Base-by-base conservation (phyloP, 2,329 filamentous ascomycete genomes). In the Paracoccidioides lutzii region DNA sequence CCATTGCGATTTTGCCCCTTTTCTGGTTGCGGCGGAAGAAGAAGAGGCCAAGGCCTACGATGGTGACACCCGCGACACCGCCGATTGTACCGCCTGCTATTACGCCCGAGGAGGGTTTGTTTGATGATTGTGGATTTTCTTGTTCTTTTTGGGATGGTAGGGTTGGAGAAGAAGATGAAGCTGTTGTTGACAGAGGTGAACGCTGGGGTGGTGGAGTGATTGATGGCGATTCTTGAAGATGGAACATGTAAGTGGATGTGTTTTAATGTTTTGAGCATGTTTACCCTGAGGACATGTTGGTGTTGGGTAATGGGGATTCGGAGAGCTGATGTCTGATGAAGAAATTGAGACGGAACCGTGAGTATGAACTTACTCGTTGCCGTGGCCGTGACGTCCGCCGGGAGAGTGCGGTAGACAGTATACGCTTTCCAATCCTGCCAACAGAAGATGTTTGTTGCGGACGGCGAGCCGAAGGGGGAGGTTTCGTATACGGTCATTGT, bases 391-490 rank as follows among this genome's bases (percentile, higher is more conserved):
- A 9, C 30, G 0, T 40, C 30, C 0, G 9, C 2, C 2, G 53
- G 53, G 14, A 54, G 53, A 0, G 10, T 30, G 15, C 53, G 53
- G 53, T 54, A 54, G 15, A 54, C 44, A n/a, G 53, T 54, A 32
- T 32, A 14, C 12, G 53, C 53, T 1, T 14, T 49, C 53, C 53
- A 54, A 33, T 42, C 30, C 7, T 30, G 8, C 44, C 43, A 46
- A 37, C 53, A 54, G 44, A 54, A 54, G 38, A 54, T 49, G 28
- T 54, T 46, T 12, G 53, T 54, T 9, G 53, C 42, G 12, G 53
- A 54, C 30, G 53, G 53, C 30, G 44, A 54, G 32, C 35, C 53
- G 43, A 30, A n/a, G 8, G 53, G 53, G 3, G 53, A 54, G 9
- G 53, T 33, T 49, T 54, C 43, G 33, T 42, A 54, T 5, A 54